Base-by-base conservation (phyloP, 495 filamentous ascomycete species). In the Friedmanniomyces endolithicus region DNA sequence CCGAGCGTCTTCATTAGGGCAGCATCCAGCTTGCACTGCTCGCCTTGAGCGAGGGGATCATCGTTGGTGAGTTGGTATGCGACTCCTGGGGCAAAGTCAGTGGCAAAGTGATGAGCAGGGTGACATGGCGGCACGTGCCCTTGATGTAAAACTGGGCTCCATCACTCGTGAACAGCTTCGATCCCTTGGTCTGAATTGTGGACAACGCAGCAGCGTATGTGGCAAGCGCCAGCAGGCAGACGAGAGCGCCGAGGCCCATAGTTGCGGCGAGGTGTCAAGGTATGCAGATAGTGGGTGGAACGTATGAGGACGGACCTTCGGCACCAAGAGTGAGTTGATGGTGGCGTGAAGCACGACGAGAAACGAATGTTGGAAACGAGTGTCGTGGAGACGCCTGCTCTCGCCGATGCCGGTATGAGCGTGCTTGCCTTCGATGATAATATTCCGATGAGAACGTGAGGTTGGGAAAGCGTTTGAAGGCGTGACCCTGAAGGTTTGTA, bases 91-190 rank as follows among this genome's bases (percentile, higher is more conserved):
- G 9, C 17, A 6, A 17, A 33, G 27, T 37, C 22, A 54, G 39
- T 25, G 25, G 11, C n/a, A n/a, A 24, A 29, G 0, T 39, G 12
- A 17, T n/a, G 24, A 17, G n/a, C 8, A 17, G 24, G 11, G 9
- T 25, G 12, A 11, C 11, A 35, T 24, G 19, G 9, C 14, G 14
- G 41, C 66, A 51, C 20, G 6, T 2, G 83, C 87, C 86, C 69
- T 89, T 90, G 63, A 90, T 77, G 70, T 78, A 92, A 70, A 82
- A 94, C 65, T 90, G 86, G 16, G 78, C 73, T 52, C 87, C 86
- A 68, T 87, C 76, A 58, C 74, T 78, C 52, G 78, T 81, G 71
- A 90, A 92, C 74, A 94, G 87, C 68, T 92, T 94, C 68, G 82
- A 79, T n/a, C 87, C 87, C 25, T 84, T 79, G 20, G 77, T 74